Percentiles rank a stretch among this genome's conserved stretches.
Conservation (phyloP, 2,329 filamentous ascomycete species). For the Fusarium goolgardi region DNA sequence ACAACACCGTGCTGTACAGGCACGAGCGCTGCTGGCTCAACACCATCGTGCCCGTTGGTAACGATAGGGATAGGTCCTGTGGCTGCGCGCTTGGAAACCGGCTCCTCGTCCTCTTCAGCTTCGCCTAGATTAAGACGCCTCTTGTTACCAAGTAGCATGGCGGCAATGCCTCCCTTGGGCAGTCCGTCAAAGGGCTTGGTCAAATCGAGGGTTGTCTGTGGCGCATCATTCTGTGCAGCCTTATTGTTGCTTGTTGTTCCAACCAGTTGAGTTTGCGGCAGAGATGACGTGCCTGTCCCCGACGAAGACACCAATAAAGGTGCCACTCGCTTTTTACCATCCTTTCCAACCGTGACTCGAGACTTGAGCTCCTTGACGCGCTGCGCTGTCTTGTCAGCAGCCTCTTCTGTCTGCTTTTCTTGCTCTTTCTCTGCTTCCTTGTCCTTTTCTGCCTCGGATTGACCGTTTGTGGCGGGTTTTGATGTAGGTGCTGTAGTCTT, state of each 20-base stretch:
- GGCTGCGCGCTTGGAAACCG: slow-evolving; percentile 62
- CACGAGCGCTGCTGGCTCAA: slow-evolving; percentile 78
- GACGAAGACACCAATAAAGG: slow-evolving; percentile 92
- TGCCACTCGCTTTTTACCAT: slow-evolving; percentile 95
- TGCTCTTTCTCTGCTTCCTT: slow-evolving; percentile 52
- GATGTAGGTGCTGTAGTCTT: slow-evolving; percentile 56
- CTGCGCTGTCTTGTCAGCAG: slow-evolving; percentile 64
- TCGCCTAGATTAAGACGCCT: slow-evolving; percentile 81
- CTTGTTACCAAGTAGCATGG: slow-evolving; percentile 93
- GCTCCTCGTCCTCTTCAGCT: slow-evolving; percentile 78
- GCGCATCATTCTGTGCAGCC: slow-evolving; percentile 73
- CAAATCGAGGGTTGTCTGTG: slow-evolving; percentile 86
- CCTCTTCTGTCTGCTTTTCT: slow-evolving; percentile 58
- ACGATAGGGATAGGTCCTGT: slow-evolving; percentile 80
- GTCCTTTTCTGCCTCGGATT: slow-evolving; percentile 51
- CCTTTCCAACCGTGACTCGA: slow-evolving; percentile 92
- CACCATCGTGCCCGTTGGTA: slow-evolving; percentile 79
- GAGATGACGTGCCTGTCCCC: slow-evolving; percentile 84
- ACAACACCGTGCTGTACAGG: slow-evolving; percentile 69
- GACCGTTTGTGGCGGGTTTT: slow-evolving; percentile 56
- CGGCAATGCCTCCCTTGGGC: slow-evolving; percentile 86
- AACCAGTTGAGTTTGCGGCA: slow-evolving; percentile 89
- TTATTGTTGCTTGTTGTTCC: slow-evolving; percentile 76
- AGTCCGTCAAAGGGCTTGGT: slow-evolving; percentile 94
- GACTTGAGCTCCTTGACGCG: slow-evolving; percentile 78